These are phyloP conservation scores for Candida khao-thaluensis DNA, from an alignment of 805 yeast genomes.

Conservation along the genomic window DNA sequence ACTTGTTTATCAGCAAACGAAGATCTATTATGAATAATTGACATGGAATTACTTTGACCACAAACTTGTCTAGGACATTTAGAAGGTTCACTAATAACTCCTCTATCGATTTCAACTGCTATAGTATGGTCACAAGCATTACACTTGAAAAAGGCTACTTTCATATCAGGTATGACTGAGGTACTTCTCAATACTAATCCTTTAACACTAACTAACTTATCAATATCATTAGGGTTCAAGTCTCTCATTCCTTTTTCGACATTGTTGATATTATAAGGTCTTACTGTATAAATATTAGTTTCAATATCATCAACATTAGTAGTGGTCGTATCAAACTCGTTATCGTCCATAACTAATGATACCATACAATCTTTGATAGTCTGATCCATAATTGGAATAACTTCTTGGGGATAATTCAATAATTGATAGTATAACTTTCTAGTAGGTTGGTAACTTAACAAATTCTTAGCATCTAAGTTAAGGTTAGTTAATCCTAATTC, in stretches of 20 bases:
- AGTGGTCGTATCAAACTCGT: slow-evolving; percentile 22
- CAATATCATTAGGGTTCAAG: slow-evolving; percentile 90
- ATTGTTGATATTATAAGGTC: slow-evolving; percentile 81
- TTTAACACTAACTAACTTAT: slow-evolving; percentile 85
- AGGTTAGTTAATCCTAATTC: slow-evolving; percentile 77
- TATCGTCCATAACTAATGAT: slow-evolving; percentile 57
- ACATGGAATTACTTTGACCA: slow-evolving; percentile 81
- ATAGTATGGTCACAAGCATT: slow-evolving; percentile 91
- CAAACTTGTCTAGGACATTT: slow-evolving; percentile 90
- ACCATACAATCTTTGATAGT: slow-evolving; percentile 88
- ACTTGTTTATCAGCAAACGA: slow-evolving; percentile 95
- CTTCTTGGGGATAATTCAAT: slow-evolving; percentile 92
- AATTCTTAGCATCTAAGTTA: slow-evolving; percentile 79
- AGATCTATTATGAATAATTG: slow-evolving; percentile 86
- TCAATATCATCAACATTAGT: slow-evolving; percentile 67
- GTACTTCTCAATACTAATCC: slow-evolving; percentile 89
- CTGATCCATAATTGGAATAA: slow-evolving; percentile 97
- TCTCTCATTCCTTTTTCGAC: slow-evolving; percentile 81
- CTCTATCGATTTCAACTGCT: slow-evolving; percentile 90
- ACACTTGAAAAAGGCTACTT: slow-evolving; percentile 93
- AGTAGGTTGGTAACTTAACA: slow-evolving; percentile 73
- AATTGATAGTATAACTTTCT: slow-evolving; percentile 80
- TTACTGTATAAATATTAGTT: slow-evolving; percentile 75
- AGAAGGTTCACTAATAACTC: slow-evolving; percentile 89
- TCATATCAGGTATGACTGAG: slow-evolving; percentile 95